Base-by-base conservation (phyloP, 352 stramenopile genomes). In the Pythium folliculosum region DNA sequence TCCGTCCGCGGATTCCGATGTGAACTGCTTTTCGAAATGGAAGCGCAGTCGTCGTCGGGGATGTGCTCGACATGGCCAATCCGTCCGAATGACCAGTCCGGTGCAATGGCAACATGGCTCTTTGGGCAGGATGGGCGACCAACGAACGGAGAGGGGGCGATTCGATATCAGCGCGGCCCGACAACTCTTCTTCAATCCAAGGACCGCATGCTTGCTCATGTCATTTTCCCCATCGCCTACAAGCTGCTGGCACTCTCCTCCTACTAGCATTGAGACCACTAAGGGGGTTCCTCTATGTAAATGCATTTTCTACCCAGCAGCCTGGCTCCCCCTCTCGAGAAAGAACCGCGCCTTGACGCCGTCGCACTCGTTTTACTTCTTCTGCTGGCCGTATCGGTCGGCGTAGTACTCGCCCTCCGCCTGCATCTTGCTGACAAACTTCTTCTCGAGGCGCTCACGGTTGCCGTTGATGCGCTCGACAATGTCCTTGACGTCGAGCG, bases 361-460 rank as follows among this genome's bases (percentile, higher is more conserved):
- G 27, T 32, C 27, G 3, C 27, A 32, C 3, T 32, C 27, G 27
- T 32, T 51, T 64, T 67, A 69, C 58, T 81, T 80, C 65, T 92
- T 78, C 73, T 40, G 8, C 35, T 88, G 89, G 60, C 69, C 69
- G 67, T 97, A 97, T 56, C 91, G 87, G 60, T 96, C 88, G 50
- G 90, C 88, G 75, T 97, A 97, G 75, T 97, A 97, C 74, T 97
- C 89, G 53, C 92, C 82, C 69, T 97, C 89, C n/a, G 91, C 81
- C 77, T 96, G 89, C 89, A 96, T 97, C 77, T 97, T 97, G 85
- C 82, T 96, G 66, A 86, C 86, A 72, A 96, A 96, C 77, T 97
- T 97, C 77, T 95, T 94, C 71, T 96, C 89, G 37, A 96, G 94
- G n/a, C 86, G 84, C 55, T 95, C 87, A 57, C 86, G 86, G 70